phyloP scores from a whole-genome alignment of 2,329 filamentous ascomycete genomes.

The Davidsoniella neocaledoniae region DNA sequence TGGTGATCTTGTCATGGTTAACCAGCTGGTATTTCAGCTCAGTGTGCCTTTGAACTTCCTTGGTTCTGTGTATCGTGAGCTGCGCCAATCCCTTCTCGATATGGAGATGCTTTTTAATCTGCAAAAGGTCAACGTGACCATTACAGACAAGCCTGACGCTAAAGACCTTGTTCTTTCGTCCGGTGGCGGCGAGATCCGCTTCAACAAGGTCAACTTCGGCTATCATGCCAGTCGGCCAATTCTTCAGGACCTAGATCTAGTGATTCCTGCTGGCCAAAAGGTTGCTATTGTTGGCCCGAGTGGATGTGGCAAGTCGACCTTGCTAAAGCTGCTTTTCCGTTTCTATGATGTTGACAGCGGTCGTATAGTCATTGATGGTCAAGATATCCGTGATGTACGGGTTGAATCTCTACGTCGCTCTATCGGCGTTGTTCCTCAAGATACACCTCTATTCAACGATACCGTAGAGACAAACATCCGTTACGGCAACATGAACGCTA shows the following conservation, averaged over 20 bases:
- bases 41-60: slow-evolving; percentile 95
- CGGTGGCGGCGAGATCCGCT: slow-evolving; percentile 69
- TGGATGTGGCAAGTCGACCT: slow-evolving; percentile 90
- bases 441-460: slow-evolving; percentile 93
- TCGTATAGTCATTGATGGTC: slow-evolving; percentile 77
- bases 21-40: slow-evolving; percentile 95
- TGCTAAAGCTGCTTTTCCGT: slow-evolving; percentile 78
- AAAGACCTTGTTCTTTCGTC: slow-evolving; percentile 52
- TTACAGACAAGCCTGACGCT: slow-evolving; percentile 62
- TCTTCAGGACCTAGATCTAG: slow-evolving; percentile 65
- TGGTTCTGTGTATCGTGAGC: slow-evolving; percentile 91
- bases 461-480: slow-evolving; percentile 91
- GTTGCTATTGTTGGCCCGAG: slow-evolving; percentile 89
- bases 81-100: slow-evolving; percentile 84
- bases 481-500: slow-evolving; percentile 70
- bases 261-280: slow-evolving; percentile 90
- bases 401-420: slow-evolving; percentile 67
- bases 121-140: slow-evolving; percentile 84
- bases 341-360: slow-evolving; percentile 83
- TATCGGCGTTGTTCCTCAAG: slow-evolving; percentile 93
- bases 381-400: slow-evolving; percentile 72
- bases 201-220: slow-evolving; percentile 89
- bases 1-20: slow-evolving; percentile 95
- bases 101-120: slow-evolving; percentile 98
- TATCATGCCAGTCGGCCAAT: slow-evolving; percentile 81